These are phyloP conservation scores for Westerdykella aurantiaca DNA, from an alignment of 2,329 filamentous ascomycete genomes.

Conservation along the genomic window DNA sequence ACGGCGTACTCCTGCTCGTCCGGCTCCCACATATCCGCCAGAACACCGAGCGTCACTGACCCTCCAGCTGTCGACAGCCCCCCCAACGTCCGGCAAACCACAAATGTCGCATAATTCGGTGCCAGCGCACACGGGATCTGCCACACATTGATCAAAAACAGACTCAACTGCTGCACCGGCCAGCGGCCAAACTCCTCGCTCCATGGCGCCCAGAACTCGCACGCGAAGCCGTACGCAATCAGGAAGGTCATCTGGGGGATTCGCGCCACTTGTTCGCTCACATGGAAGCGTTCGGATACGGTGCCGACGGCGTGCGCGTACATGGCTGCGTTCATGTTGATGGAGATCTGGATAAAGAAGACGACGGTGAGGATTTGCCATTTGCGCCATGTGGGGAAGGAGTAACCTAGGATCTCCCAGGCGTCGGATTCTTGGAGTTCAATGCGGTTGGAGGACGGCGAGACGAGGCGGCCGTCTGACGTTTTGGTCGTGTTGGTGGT, in stretches of 20 bases:
- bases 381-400: constrained; percentile 45
- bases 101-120: constrained; percentile 63
- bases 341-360: constrained; percentile 49
- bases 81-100: constrained; percentile 53
- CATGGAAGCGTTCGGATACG: constrained; percentile 43
- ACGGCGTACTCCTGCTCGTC: constrained; percentile 63
- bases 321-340: constrained; percentile 52
- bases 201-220: constrained; percentile 58
- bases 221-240: constrained; percentile 48
- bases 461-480: background rate
- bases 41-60: constrained; percentile 59
- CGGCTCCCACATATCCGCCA: constrained; percentile 57
- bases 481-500: constrained; percentile 22
- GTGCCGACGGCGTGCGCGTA: constrained; percentile 45
- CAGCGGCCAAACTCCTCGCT: constrained; percentile 75
- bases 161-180: constrained; percentile 65
- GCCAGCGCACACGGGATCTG: constrained; percentile 61
- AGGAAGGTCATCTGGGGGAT: constrained; percentile 48
- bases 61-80: constrained; percentile 53
- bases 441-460: constrained; percentile 1
- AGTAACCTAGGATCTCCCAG: constrained; percentile 42
- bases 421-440: constrained; percentile 38
- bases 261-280: constrained; percentile 45
- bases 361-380: constrained; percentile 46
- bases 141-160: constrained; percentile 73